A percentile compares a stretch with the other conserved stretches of the same genome.
Conservation (phyloP, 495 filamentous ascomycete genomes). For the Penicillium egyptiacum region DNA sequence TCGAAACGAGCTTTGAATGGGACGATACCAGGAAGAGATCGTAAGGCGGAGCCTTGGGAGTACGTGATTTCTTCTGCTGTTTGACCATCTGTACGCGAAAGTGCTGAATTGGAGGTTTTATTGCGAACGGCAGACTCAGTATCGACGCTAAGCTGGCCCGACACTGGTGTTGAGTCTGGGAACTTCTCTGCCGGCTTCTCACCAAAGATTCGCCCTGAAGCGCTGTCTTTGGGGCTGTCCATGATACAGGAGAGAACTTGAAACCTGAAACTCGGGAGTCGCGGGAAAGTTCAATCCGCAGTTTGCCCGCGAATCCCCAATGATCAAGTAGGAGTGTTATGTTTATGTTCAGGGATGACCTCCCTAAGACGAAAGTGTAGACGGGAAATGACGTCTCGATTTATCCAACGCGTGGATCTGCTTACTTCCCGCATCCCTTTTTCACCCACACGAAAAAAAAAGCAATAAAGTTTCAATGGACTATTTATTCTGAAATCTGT, state of each 20-base stretch:
- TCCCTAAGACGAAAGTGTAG: conserved; percentile 5
- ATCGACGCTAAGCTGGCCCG: conserved; percentile 25
- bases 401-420: conserved; percentile 1
- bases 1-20: background rate
- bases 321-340: background rate
- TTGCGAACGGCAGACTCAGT: conserved; percentile 24
- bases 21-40: conserved; percentile 38
- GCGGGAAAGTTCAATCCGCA: conserved; percentile 18
- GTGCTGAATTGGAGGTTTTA: conserved; percentile 21
- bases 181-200: conserved; percentile 27
- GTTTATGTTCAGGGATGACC: conserved; percentile 1
- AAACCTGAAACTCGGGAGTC: conserved; percentile 12
- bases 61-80: conserved; percentile 16
- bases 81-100: conserved; percentile 24
- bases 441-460: background rate
- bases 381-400: conserved; percentile 38
- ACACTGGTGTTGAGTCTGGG: conserved; percentile 8
- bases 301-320: conserved; percentile 12
- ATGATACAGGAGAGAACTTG: conserved; percentile 7
- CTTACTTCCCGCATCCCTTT: conserved; percentile 13
- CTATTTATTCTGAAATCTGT: background rate
- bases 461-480: background rate
- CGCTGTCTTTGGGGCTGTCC: conserved; percentile 22
- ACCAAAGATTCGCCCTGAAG: conserved; percentile 14
- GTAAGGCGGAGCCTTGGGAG: conserved; percentile 18